Evolutionary conservation across 2,329 filamentous ascomycete genomes (phyloP).

Genomic region (Venturia aucupariae): DNA sequence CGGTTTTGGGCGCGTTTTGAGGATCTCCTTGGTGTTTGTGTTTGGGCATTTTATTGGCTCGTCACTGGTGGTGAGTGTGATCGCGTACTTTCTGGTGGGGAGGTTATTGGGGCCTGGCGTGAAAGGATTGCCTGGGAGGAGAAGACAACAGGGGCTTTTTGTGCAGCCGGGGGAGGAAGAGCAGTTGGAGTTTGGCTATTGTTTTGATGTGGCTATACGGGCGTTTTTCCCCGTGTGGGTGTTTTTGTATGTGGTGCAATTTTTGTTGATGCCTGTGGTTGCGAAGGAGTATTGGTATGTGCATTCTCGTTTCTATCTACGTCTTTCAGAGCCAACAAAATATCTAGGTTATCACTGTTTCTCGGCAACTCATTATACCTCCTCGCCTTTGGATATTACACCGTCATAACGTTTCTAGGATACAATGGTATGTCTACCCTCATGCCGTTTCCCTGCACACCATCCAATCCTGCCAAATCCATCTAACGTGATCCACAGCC

Average conservation of each 20-base stretch:
- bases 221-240: slow-evolving; percentile 61
- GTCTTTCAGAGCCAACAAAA: slow-evolving; percentile 35
- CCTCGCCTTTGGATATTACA: slow-evolving; percentile 57
- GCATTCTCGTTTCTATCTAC: slow-evolving; percentile 37
- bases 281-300: slow-evolving; percentile 43
- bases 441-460: too few relatives aligned
- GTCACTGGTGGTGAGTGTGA: slow-evolving; percentile 49
- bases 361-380: slow-evolving; percentile 59
- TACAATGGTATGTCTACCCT: slow-evolving; percentile 44
- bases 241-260: slow-evolving; percentile 58
- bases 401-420: slow-evolving; percentile 58
- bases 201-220: slow-evolving; percentile 58
- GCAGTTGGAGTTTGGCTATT: slow-evolving; percentile 60
- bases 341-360: slow-evolving; percentile 42
- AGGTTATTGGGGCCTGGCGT: slow-evolving; percentile 51
- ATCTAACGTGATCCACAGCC: too few relatives aligned
- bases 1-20: slow-evolving; percentile 33
- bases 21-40: slow-evolving; percentile 39
- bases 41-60: slow-evolving; percentile 53
- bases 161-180: slow-evolving; percentile 49
- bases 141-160: slow-evolving; percentile 50
- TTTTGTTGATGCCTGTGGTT: slow-evolving; percentile 55
- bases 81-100: slow-evolving; percentile 57
- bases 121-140: slow-evolving; percentile 40
- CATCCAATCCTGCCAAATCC: too few relatives aligned